phyloP scores from a whole-genome alignment of 345 rosid species.

The Isatis tinctoria region DNA sequence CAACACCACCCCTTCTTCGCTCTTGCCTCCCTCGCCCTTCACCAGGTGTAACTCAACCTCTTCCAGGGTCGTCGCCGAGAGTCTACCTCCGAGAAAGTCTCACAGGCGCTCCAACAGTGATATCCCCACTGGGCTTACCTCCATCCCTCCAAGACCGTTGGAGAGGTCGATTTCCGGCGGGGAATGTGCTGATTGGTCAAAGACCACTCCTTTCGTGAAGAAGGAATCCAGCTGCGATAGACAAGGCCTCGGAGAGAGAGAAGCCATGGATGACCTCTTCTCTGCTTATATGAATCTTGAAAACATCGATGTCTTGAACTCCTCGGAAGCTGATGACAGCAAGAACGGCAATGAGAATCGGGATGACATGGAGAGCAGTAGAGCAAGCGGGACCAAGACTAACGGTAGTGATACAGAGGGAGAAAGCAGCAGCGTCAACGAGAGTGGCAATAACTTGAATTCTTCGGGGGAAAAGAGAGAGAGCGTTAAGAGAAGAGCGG shows the following conservation, averaged over 20 bases:
- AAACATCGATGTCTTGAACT: slow-evolving; percentile 70
- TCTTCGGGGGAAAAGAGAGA: slow-evolving; percentile 57
- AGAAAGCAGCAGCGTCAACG: slow-evolving; percentile 84
- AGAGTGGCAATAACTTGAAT: slow-evolving; percentile 44
- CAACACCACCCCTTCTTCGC: slow-evolving; percentile 14
- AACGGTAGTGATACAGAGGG: slow-evolving; percentile 93
- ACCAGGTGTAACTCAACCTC: slow-evolving; percentile 40
- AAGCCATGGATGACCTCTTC: slow-evolving; percentile 81
- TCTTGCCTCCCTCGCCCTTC: slow-evolving; percentile 69
- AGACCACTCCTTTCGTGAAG: slow-evolving; percentile 46
- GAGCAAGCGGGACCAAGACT: slow-evolving; percentile 88
- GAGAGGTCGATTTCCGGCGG: slow-evolving; percentile 50
- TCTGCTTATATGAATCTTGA: slow-evolving; percentile 97
- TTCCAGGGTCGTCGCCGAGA: slow-evolving; percentile 40
- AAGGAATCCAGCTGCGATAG: slow-evolving; percentile 53
- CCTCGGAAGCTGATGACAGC: slow-evolving; percentile 74
- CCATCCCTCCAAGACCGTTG: slow-evolving; percentile 39
- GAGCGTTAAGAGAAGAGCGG: slow-evolving; percentile 69
- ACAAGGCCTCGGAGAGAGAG: slow-evolving; percentile 72
- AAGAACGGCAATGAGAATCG: slow-evolving; percentile 57
- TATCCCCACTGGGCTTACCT: slow-evolving; percentile 62
- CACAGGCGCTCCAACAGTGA: slow-evolving; percentile 91
- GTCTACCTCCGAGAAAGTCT: slow-evolving; percentile 73
- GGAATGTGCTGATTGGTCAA: slow-evolving; percentile 32
- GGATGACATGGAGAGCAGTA: slow-evolving; percentile 86